phyloP scores from a whole-genome alignment of 192 early-diverging fungal genomes.

The Umbelopsis sp. region DNA sequence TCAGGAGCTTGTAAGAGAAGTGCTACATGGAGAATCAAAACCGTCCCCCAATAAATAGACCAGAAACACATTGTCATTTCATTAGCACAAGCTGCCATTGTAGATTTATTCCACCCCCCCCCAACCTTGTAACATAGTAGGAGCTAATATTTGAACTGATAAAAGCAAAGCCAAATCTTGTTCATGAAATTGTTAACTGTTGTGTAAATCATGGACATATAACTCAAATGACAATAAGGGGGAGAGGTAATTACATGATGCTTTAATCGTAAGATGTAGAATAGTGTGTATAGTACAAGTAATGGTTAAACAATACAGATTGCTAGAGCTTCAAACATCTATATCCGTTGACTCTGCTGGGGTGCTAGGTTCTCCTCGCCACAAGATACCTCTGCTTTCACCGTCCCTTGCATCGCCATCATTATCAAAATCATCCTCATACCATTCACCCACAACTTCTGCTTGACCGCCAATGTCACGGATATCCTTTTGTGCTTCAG shows the following conservation, averaged over 20 bases:
- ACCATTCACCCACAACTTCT: slow-evolving; percentile 36
- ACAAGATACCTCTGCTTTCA: slow-evolving; percentile 7
- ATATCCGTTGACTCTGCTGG: slow-evolving; percentile 3
- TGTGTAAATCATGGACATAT: no score
- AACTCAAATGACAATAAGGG: no score
- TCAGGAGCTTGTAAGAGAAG: not conserved
- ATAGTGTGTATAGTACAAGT: not conserved
- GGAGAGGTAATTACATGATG: not conserved
- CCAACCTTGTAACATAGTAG: slow-evolving; percentile 4
- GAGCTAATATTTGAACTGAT: not conserved
- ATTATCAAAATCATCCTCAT: slow-evolving; percentile 41
- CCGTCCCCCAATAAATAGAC: not conserved
- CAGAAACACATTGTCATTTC: not conserved
- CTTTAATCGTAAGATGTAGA: not conserved
- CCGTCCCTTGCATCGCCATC: slow-evolving; percentile 32
- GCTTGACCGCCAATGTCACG: slow-evolving; percentile 15
- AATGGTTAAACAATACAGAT: not conserved
- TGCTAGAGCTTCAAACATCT: slow-evolving; percentile 18
- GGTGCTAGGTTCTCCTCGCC: not conserved
- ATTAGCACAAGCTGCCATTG: not conserved
- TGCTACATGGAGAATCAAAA: not conserved
- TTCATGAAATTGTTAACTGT: not conserved
- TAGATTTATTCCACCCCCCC: not conserved
- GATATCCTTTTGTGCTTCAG: slow-evolving; percentile 29
- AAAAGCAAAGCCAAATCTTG: not conserved